Evolutionary conservation across 176 grass and related monocot species (phyloP).

Genomic region (Musa troglodytarum): DNA sequence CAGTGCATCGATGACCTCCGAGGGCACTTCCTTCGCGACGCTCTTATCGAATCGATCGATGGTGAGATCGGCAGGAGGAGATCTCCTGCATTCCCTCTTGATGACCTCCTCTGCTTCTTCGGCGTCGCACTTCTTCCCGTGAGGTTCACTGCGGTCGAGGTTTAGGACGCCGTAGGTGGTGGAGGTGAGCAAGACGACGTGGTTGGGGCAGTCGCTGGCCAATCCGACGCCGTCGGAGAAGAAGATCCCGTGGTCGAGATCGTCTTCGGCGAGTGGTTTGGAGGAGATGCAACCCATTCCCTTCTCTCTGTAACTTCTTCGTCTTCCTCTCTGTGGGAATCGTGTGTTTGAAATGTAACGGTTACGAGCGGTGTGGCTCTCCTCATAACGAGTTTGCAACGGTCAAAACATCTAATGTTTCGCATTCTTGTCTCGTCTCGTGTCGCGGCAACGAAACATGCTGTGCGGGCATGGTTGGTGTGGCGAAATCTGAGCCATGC

Average conservation of each 20-base stretch:
- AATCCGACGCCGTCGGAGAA: neutral
- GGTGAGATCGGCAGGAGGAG: neutral
- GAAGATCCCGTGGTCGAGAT: constrained; percentile 20
- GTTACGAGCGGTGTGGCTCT: neutral
- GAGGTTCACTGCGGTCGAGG: constrained; percentile 31
- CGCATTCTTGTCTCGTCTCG: no score
- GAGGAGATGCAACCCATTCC: constrained; percentile 91
- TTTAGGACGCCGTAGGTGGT: constrained; percentile 89
- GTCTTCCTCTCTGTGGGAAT: neutral
- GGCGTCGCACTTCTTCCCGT: constrained; percentile 11
- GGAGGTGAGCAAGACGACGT: constrained; percentile 91
- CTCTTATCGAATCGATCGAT: neutral
- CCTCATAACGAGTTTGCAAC: no score
- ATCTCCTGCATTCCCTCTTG: constrained; percentile 6
- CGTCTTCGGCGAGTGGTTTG: constrained; percentile 45
- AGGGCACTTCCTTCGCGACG: constrained; percentile 3
- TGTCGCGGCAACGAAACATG: no score
- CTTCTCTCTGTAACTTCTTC: neutral
- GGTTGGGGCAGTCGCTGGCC: constrained; percentile 36
- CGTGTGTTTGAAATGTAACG: neutral
- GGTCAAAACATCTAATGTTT: no score
- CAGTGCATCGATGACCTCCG: constrained; percentile 88
- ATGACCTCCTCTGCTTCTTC: constrained; percentile 35
- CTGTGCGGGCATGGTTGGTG: no score
- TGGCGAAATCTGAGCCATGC: no score